These are phyloP conservation scores for Phyllachora maydis DNA, from an alignment of 2,329 filamentous ascomycete species.

Conservation along the genomic window DNA sequence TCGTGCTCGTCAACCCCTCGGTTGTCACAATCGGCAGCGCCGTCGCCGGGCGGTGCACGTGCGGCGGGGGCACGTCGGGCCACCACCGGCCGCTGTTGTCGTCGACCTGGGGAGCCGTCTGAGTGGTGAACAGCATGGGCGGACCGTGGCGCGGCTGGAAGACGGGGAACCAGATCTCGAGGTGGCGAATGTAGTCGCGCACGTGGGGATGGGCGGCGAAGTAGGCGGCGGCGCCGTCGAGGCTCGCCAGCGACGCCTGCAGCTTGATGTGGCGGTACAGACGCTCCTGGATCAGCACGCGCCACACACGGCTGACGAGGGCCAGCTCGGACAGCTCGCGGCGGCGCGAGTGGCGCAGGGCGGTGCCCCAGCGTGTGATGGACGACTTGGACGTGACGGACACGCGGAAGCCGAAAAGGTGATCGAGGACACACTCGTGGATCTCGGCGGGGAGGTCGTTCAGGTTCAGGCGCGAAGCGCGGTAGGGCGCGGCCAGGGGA, in stretches of 20 bases:
- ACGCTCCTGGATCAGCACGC: slow-evolving; percentile 45
- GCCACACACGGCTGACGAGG: slow-evolving; percentile 41
- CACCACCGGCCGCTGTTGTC: too few species aligned
- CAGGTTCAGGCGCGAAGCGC: slow-evolving; percentile 15
- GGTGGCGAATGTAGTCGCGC: slow-evolving; percentile 43
- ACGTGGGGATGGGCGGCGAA: slow-evolving; percentile 38
- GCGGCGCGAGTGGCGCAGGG: slow-evolving; percentile 43
- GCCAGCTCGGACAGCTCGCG: slow-evolving; percentile 47
- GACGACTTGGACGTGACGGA: slow-evolving; percentile 37
- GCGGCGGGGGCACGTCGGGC: too few species aligned
- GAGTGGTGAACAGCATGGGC: slow-evolving; percentile 18
- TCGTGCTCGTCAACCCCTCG: slow-evolving; percentile 32
- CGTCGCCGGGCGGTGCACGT: too few species aligned
- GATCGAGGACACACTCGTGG: slow-evolving; percentile 50
- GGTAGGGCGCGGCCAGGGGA: slow-evolving; percentile 8
- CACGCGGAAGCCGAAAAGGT: slow-evolving; percentile 47
- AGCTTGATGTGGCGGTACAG: slow-evolving; percentile 60
- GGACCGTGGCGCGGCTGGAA: slow-evolving; percentile 36
- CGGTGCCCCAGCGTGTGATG: slow-evolving; percentile 40
- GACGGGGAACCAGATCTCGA: slow-evolving; percentile 62
- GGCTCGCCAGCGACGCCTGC: slow-evolving; percentile 44
- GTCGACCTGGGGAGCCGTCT: slow-evolving; percentile 25
- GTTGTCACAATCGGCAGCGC: slow-evolving; percentile 20
- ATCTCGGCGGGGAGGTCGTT: slow-evolving; percentile 45
- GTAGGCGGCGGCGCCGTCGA: slow-evolving; percentile 37